Percentiles rank a stretch among this genome's conserved stretches.
Evolutionary conservation across 495 filamentous ascomycete genomes (phyloP).

Genomic region (Chaetomium fimeti): DNA sequence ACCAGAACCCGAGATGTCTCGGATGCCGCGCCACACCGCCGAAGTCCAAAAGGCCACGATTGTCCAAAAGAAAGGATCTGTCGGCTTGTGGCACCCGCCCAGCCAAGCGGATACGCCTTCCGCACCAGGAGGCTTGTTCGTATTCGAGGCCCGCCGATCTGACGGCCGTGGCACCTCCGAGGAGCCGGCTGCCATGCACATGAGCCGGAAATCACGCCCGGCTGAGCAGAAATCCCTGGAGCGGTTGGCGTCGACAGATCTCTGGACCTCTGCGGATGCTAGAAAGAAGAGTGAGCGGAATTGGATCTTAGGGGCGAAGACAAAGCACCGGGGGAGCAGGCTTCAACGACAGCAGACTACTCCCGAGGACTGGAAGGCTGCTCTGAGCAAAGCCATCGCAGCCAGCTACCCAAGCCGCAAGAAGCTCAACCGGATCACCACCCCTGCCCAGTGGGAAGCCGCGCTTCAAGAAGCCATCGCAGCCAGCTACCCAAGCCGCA

Average conservation of each 20-base stretch:
- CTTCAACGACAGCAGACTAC: slow-evolving; percentile 23
- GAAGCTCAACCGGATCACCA: slow-evolving; percentile 3
- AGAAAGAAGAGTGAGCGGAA: slow-evolving; percentile 23
- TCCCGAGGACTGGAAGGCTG: slow-evolving; percentile 22
- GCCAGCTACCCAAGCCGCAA: slow-evolving; percentile 6
- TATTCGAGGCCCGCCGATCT: slow-evolving; percentile 22
- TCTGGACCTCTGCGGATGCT: slow-evolving; percentile 33
- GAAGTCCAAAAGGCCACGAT: slow-evolving; percentile 26
- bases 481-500: slow-evolving; percentile 6
- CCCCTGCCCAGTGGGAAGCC: slow-evolving; percentile 37
- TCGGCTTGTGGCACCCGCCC: slow-evolving; percentile 31
- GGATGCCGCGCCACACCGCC: slow-evolving; percentile 18
- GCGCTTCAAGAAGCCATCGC: slow-evolving; percentile 18
- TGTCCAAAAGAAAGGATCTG: slow-evolving; percentile 17
- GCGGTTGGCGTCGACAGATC: slow-evolving; percentile 31
- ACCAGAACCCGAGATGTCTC: slow-evolving; percentile 15
- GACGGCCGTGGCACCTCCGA: slow-evolving; percentile 38
- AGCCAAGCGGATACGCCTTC: slow-evolving; percentile 10
- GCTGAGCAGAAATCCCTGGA: slow-evolving; percentile 31
- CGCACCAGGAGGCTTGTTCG: slow-evolving; percentile 30
- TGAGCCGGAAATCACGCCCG: slow-evolving; percentile 33
- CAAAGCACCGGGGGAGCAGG: background rate
- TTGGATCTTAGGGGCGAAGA: slow-evolving; percentile 32
- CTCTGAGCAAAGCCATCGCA: slow-evolving; percentile 9
- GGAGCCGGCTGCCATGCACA: slow-evolving; percentile 38